Evolutionary conservation across 441 rosid genomes (phyloP).

Genomic region (Syzygium syzygioides): DNA sequence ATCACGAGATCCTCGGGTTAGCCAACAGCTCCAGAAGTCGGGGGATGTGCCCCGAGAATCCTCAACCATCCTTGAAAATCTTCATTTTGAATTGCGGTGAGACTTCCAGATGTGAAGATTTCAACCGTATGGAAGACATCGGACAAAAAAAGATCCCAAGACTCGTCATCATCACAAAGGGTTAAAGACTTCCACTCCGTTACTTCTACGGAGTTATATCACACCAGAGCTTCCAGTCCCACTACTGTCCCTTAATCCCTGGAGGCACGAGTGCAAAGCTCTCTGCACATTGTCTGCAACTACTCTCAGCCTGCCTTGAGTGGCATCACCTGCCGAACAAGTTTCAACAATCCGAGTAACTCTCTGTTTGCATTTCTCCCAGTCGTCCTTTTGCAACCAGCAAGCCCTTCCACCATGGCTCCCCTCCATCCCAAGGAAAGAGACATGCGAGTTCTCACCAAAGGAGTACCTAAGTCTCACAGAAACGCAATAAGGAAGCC

Average conservation of each 20-base stretch:
- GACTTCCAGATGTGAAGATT: background rate
- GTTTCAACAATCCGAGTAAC: slow-evolving; percentile 71
- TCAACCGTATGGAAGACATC: background rate
- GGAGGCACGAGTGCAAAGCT: slow-evolving; percentile 59
- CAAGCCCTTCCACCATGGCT: slow-evolving; percentile 97
- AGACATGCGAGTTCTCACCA: slow-evolving; percentile 57
- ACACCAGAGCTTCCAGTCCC: slow-evolving; percentile 32
- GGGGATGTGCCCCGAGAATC: background rate
- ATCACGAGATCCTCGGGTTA: background rate
- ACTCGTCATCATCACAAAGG: background rate
- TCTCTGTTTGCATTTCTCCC: slow-evolving; percentile 93
- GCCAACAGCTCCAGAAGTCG: background rate
- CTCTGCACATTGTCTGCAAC: slow-evolving; percentile 90
- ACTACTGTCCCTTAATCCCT: slow-evolving; percentile 60
- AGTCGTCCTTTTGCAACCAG: slow-evolving; percentile 79
- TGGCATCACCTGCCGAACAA: slow-evolving; percentile 40
- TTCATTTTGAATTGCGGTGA: background rate
- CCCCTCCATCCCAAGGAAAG: slow-evolving; percentile 91
- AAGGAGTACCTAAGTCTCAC: slow-evolving; percentile 79
- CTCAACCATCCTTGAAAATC: background rate
- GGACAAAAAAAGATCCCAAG: background rate
- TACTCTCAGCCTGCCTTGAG: slow-evolving; percentile 70
- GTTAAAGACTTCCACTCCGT: background rate
- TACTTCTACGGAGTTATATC: slow-evolving; percentile 7
- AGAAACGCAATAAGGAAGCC: slow-evolving; percentile 95